Conservation (phyloP, 352 stramenopile species). For the Phytophthora sansomeana region DNA sequence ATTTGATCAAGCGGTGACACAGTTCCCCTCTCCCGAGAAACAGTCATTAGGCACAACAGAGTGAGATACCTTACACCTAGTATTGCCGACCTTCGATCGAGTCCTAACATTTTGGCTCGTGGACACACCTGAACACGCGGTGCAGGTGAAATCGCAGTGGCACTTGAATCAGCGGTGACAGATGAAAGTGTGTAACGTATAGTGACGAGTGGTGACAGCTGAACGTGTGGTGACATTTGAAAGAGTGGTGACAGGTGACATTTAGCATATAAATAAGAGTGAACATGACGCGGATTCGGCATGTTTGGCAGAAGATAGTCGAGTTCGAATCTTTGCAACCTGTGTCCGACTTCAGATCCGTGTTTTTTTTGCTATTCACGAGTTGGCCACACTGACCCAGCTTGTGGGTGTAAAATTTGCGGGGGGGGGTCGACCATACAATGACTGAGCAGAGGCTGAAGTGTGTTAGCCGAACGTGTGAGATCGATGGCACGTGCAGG, state of each 20-base stretch:
- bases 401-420: background rate
- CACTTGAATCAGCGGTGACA: too few relatives aligned
- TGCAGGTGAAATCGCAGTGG: too few relatives aligned
- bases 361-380: background rate
- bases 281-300: background rate
- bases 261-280: background rate
- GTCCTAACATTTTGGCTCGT: background rate
- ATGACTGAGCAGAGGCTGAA: slow-evolving; percentile 1
- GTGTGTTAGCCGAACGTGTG: background rate
- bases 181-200: too few relatives aligned
- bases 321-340: background rate
- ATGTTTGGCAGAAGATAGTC: background rate
- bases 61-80: too few relatives aligned
- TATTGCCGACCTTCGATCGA: too few relatives aligned
- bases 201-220: background rate
- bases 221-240: background rate
- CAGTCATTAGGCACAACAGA: too few relatives aligned
- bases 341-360: background rate
- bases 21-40: too few relatives aligned
- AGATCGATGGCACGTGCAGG: background rate
- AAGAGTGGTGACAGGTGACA: background rate
- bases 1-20: background rate
- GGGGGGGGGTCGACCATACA: background rate
- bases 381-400: slow-evolving; percentile 1
- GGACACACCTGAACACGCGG: too few relatives aligned